Evolutionary conservation across 345 rosid genomes (phyloP).

Genomic region (Camelina sativa): DNA sequence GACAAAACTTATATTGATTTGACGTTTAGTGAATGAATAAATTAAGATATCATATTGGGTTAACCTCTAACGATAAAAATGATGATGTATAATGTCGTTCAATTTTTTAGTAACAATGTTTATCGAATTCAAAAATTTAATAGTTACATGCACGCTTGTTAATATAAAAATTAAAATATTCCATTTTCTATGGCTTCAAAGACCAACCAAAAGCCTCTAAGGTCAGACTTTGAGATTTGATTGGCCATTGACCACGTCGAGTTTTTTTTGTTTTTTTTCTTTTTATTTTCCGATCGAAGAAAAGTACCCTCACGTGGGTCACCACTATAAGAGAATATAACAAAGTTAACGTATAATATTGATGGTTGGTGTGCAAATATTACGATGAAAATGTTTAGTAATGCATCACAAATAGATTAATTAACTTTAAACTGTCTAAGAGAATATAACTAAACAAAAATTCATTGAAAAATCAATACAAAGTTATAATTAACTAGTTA

Average conservation of each 20-base stretch:
- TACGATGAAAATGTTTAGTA: background rate
- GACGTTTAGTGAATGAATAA: constrained; percentile 39
- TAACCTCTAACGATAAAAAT: constrained; percentile 39
- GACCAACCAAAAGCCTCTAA: constrained; percentile 41
- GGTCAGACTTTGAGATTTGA: constrained; percentile 32
- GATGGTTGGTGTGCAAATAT: constrained; percentile 19
- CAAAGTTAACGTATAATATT: background rate
- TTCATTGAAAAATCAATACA: background rate
- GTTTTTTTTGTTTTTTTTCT: background rate
- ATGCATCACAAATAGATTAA: background rate
- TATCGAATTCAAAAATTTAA: background rate
- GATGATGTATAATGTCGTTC: constrained; percentile 30
- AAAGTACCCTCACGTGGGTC: constrained; percentile 37
- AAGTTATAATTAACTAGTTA: background rate
- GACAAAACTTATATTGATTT: constrained; percentile 22
- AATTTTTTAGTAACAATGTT: constrained; percentile 4
- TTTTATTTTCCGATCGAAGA: background rate
- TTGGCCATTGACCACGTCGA: constrained; percentile 35
- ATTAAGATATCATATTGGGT: constrained; percentile 40
- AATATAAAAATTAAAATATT: background rate
- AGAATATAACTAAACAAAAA: background rate
- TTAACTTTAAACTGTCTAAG: background rate
- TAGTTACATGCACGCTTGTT: constrained; percentile 34
- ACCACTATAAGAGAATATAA: constrained; percentile 33
- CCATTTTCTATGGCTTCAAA: constrained; percentile 15